phyloP scores from a whole-genome alignment of 768 basidiomycete genomes.

The Chalciporus sphaerocephalus region DNA sequence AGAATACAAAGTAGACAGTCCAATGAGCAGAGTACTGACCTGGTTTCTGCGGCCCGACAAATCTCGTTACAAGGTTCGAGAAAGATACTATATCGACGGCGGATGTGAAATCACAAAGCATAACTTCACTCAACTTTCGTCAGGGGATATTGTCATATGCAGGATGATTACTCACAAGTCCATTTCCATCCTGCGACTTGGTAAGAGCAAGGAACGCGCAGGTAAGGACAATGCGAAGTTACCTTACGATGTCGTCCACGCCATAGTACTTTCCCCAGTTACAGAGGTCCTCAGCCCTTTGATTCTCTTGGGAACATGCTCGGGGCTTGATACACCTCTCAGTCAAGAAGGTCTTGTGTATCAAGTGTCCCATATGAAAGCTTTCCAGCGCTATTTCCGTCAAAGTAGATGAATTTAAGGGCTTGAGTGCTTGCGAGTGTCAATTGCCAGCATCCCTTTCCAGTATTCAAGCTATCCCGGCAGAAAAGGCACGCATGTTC shows the following conservation, averaged over 20 bases:
- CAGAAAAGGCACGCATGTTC: constrained; percentile 39
- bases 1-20: too few species aligned
- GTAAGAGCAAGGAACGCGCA: background rate
- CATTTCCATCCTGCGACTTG: constrained; percentile 43
- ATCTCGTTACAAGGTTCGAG: constrained; percentile 27
- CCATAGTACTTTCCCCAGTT: constrained; percentile 30
- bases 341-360: constrained; percentile 32
- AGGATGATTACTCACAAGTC: constrained; percentile 38
- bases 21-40: too few species aligned
- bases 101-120: constrained; percentile 43
- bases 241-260: constrained; percentile 35
- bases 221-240: background rate
- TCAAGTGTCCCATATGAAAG: constrained; percentile 30
- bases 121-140: constrained; percentile 37
- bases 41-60: too few species aligned
- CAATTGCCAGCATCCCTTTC: constrained; percentile 2
- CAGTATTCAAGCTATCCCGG: constrained; percentile 16
- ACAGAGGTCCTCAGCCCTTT: constrained; percentile 28
- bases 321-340: constrained; percentile 27
- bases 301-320: constrained; percentile 16
- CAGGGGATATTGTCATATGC: background rate
- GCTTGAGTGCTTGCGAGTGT: constrained; percentile 8
- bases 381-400: constrained; percentile 9
- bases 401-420: constrained; percentile 10
- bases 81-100: constrained; percentile 40